Percentiles rank a stretch among this genome's conserved stretches.
Conservation (phyloP, 345 rosid genomes). For the Garcia nutans region DNA sequence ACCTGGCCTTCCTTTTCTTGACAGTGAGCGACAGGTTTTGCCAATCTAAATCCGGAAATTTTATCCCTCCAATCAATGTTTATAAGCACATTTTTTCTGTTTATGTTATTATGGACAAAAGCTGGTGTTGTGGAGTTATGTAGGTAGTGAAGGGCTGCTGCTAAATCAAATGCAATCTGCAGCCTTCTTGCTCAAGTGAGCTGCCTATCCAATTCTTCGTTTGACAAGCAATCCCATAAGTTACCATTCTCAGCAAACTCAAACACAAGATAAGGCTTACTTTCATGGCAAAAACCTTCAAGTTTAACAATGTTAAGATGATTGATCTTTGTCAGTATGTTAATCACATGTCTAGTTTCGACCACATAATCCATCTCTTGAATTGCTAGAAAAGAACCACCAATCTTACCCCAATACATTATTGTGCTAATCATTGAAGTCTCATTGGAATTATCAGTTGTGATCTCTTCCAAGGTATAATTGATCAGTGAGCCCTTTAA, state of each 20-base stretch:
- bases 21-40: conserved; percentile 22
- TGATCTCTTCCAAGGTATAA: conserved; percentile 39
- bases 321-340: conserved; percentile 33
- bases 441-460: conserved; percentile 30
- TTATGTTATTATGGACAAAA: too few relatives aligned
- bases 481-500: conserved; percentile 28
- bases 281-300: conserved; percentile 31
- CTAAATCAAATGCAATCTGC: conserved; percentile 39
- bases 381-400: conserved; percentile 24
- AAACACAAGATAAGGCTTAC: conserved; percentile 25
- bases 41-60: conserved; percentile 32
- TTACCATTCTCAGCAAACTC: conserved; percentile 38
- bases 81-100: conserved; percentile 35
- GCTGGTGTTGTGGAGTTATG: conserved; percentile 35
- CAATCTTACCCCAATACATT: conserved; percentile 24
- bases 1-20: conserved; percentile 7
- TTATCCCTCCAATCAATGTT: conserved; percentile 37
- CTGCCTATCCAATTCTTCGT: conserved; percentile 22
- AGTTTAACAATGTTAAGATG: conserved; percentile 35
- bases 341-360: conserved; percentile 28
- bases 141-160: conserved; percentile 39
- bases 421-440: conserved; percentile 25
- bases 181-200: conserved; percentile 36
- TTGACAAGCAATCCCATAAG: conserved; percentile 34
- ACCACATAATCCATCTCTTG: conserved; percentile 26